phyloP scores from a whole-genome alignment of 805 yeast genomes.

The Saccharomycopsis fermentans region DNA sequence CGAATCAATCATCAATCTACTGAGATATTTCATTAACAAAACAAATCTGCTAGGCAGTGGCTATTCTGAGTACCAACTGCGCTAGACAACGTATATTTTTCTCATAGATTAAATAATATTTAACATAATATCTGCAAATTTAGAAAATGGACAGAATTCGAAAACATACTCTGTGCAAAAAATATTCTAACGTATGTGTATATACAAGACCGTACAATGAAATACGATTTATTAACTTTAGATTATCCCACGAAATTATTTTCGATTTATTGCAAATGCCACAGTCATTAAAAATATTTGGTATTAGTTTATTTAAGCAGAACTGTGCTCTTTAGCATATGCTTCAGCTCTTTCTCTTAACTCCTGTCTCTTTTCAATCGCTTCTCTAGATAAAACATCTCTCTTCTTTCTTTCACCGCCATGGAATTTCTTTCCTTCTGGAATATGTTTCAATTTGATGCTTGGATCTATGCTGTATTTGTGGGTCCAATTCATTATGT shows the following conservation, averaged over 20 bases:
- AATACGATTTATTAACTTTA: not conserved
- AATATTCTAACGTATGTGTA: not conserved
- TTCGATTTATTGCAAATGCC: not conserved
- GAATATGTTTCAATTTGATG: slow-evolving; percentile 44
- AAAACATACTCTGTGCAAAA: too few species aligned
- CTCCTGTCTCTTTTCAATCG: slow-evolving; percentile 41
- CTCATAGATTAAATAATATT: too few species aligned
- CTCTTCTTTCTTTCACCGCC: slow-evolving; percentile 84
- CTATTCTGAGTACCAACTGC: too few species aligned
- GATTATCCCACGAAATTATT: not conserved
- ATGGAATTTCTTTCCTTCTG: slow-evolving; percentile 59
- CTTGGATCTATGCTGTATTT: slow-evolving; percentile 28
- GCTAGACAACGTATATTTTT: too few species aligned
- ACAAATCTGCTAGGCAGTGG: too few species aligned
- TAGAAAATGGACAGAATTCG: too few species aligned
- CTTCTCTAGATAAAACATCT: slow-evolving; percentile 51
- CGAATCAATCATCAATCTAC: too few species aligned
- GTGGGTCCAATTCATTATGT: slow-evolving; percentile 65
- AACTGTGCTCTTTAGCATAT: not conserved
- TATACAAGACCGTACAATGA: not conserved
- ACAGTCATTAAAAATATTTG: too few species aligned
- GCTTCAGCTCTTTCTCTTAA: slow-evolving; percentile 22
- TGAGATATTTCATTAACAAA: too few species aligned
- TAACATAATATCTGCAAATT: too few species aligned
- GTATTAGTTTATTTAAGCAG: not conserved